Conservation (phyloP, 768 basidiomycete genomes). For the Coprinopsis sp. region DNA sequence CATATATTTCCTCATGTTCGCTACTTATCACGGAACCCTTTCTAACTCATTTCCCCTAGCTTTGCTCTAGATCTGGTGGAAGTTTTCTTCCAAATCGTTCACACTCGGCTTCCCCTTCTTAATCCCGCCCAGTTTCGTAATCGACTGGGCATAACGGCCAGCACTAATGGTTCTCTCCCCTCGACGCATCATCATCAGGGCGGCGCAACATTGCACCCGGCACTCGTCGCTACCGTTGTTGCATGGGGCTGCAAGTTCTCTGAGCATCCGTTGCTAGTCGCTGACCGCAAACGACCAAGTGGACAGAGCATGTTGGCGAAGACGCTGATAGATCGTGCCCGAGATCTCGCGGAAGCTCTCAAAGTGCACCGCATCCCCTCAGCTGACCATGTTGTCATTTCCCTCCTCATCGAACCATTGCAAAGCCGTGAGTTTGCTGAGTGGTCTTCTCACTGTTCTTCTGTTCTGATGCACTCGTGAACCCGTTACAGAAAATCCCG, state of each 20-base stretch:
- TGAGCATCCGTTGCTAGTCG: slow-evolving; percentile 78
- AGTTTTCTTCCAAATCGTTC: slow-evolving; percentile 91
- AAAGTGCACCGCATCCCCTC: slow-evolving; percentile 81
- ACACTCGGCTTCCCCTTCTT: slow-evolving; percentile 82
- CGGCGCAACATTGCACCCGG: slow-evolving; percentile 58
- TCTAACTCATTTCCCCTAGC: slow-evolving; percentile 37
- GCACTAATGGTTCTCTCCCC: background rate
- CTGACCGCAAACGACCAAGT: slow-evolving; percentile 66
- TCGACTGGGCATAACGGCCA: slow-evolving; percentile 37
- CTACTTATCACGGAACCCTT: slow-evolving; percentile 11
- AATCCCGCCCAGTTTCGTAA: slow-evolving; percentile 78
- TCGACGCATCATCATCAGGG: slow-evolving; percentile 13
- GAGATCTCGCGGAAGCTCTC: slow-evolving; percentile 81
- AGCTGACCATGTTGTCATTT: slow-evolving; percentile 77
- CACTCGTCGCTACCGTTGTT: slow-evolving; percentile 79
- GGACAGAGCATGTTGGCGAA: slow-evolving; percentile 77
- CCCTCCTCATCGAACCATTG: slow-evolving; percentile 75
- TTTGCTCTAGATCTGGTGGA: slow-evolving; percentile 91
- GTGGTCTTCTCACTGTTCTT: slow-evolving; percentile 3
- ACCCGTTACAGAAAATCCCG: slow-evolving; percentile 55
- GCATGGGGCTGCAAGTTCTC: slow-evolving; percentile 95
- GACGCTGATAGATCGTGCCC: slow-evolving; percentile 71
- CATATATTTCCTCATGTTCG: slow-evolving; percentile 11
- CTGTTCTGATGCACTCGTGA: slow-evolving; percentile 9
- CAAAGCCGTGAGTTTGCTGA: slow-evolving; percentile 71